Evolutionary conservation across 495 filamentous ascomycete genomes (phyloP), one percentile per base, ranked within the genome.

Genomic region (Annulohypoxylon nitens): DNA sequence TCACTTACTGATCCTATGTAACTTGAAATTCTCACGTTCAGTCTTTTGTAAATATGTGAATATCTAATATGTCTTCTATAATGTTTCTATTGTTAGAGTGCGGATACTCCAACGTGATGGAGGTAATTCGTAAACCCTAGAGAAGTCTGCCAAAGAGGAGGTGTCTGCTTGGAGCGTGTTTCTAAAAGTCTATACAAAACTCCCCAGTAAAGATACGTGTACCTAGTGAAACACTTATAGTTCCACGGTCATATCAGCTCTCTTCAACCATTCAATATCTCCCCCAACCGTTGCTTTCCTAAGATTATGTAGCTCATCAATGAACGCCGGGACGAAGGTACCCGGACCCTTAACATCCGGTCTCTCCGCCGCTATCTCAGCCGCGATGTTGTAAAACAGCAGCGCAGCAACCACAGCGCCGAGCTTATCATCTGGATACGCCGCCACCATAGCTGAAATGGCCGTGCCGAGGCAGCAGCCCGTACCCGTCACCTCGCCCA

Each of bases 381-480:
- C 92, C 0, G 96, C 94, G 63, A 96, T 91, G 81, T 95, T 93
- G 78, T 91, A 98, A 77, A 92, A 89, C 45, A 96, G 74, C 16
- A 97, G 78, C 2, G 88, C 94, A 5, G 93, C 88, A 10, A 87
- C 54, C 6, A 93, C 78, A 0, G 92, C 89, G 8, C 86, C 87
- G n/a, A 95, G 81, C 79, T 87, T 90, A 75, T 93, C 89, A 7
- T 82, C 81, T 4, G 81, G 81, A 53, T 88, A 78, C 18, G 80
- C 86, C 3, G 92, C 90, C 26, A 97, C 73, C 75, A 89, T 91
- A 25, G 92, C 89, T 7, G 92, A 92, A 61, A 97, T 88, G 1
- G 91, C 87, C 2, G 93, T 94, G 6, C 95, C 94, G 8, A 99
- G 85, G 4, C 90, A 90, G 77, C 95, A 99, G 1, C 95, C 95